Base-by-base conservation (phyloP, 495 filamentous ascomycete genomes). In the Annulohypoxylon maeteangense region DNA sequence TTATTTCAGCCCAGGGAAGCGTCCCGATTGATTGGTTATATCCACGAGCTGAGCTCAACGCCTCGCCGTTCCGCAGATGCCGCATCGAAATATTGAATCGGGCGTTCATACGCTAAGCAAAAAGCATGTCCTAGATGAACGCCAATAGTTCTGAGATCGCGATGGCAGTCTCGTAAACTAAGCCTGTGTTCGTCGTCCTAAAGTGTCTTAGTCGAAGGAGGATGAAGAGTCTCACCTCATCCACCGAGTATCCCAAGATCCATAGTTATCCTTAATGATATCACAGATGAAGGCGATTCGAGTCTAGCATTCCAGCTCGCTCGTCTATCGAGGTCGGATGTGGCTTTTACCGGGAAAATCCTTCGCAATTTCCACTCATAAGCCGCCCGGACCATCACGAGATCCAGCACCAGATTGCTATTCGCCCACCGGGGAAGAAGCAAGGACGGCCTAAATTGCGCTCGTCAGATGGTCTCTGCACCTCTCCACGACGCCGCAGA, bases 301-400 rank as follows among this genome's bases (percentile, higher is more conserved):
- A 18, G 10, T 7, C 14, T 36, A 11, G 34, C 25, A 57, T 55
- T n/a, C 7, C 10, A 66, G 14, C 34, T 54, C 25, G 32, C 44
- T 22, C 60, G 25, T 32, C 22, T 5, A 10, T 53, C 25, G 48
- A 63, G 48, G 48, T 47, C 44, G n/a, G 20, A 63, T n/a, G 42
- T 67, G 55, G 56, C 53, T 51, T 59, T 29, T 54, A 7, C 10
- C 44, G 55, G 64, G 16, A 27, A 22, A 27, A 53, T 60, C 64
- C 64, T 67, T 61, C 56, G 55, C 25, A 60, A 67, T 67, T 66
- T 67, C 34, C 64, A 61, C 56, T n/a, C 44, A 14, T 67, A 53
- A 67, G 64, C 64, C 25, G 42, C 45, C 32, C 45, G 64, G 36
- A 34, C 45, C 38, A 54, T 60, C 47, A 44, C 64, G 45, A 51